Percentiles rank a stretch among this genome's conserved stretches.
phyloP scores from a whole-genome alignment of 208 protist genomes.

The Trypanosoma boissoni region DNA sequence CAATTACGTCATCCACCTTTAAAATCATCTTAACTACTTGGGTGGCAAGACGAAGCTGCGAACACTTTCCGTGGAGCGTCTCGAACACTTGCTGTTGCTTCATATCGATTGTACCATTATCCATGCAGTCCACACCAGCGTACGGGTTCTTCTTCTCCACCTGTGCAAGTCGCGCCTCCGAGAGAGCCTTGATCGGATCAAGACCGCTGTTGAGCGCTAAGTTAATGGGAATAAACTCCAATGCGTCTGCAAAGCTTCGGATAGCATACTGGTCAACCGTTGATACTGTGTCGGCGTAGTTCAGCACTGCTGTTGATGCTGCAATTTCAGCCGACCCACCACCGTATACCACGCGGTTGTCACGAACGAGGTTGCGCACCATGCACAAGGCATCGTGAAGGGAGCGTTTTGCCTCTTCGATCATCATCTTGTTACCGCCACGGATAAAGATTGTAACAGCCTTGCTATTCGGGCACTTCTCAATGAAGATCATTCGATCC shows the following conservation, averaged over 20 bases:
- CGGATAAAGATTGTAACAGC: constrained; percentile 99
- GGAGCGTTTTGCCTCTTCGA: constrained; percentile 99
- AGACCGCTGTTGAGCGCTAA: constrained; percentile 99
- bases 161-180: constrained; percentile 95
- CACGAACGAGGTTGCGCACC: constrained; percentile 99
- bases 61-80: constrained; percentile 98
- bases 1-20: constrained; percentile 99
- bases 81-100: constrained; percentile 98
- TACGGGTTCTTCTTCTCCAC: constrained; percentile 93
- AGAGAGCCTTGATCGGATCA: constrained; percentile 95
- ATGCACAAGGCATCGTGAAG: constrained; percentile 99
- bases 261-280: constrained; percentile 99
- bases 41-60: constrained; percentile 99
- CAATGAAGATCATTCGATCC: constrained; percentile 99
- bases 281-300: constrained; percentile 91
- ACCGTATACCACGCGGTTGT: constrained; percentile 99
- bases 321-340: constrained; percentile 99
- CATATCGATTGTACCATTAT: constrained; percentile 96
- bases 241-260: constrained; percentile 98
- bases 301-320: constrained; percentile 93
- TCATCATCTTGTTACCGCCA: constrained; percentile 99
- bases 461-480: constrained; percentile 97
- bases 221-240: constrained; percentile 99
- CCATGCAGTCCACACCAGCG: constrained; percentile 98
- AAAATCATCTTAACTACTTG: constrained; percentile 99